Percentiles rank a stretch among this genome's conserved stretches.
phyloP scores from a whole-genome alignment of 495 filamentous ascomycete species.

The Lasiosphaeria miniovina region DNA sequence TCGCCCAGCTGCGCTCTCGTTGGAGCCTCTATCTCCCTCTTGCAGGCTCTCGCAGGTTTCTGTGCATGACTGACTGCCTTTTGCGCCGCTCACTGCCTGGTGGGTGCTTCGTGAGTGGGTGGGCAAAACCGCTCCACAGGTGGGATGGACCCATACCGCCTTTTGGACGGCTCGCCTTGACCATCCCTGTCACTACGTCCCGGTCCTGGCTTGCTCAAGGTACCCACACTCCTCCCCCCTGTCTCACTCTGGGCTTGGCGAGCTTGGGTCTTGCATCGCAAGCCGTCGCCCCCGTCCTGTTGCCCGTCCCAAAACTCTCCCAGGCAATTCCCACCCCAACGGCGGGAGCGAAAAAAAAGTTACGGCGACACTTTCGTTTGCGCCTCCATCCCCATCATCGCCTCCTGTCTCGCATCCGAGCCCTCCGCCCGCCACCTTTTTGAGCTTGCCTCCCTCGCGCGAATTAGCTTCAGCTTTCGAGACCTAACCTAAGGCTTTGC shows the following conservation, averaged over 20 bases:
- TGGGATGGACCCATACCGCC: conserved; percentile 29
- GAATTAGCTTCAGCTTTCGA: too few relatives aligned
- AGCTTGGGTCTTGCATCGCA: conserved; percentile 20
- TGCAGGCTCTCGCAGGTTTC: not conserved
- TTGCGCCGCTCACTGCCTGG: not conserved
- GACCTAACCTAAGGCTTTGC: too few relatives aligned
- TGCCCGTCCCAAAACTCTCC: conserved; percentile 22
- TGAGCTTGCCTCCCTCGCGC: not conserved
- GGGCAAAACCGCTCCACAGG: conserved; percentile 11
- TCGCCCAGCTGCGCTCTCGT: not conserved
- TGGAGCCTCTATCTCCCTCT: not conserved
- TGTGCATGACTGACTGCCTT: not conserved
- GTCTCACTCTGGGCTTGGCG: conserved; percentile 19
- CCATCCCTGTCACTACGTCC: conserved; percentile 15
- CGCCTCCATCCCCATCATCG: conserved; percentile 14
- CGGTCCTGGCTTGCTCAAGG: not conserved
- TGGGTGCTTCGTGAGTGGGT: not conserved
- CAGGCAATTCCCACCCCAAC: conserved; percentile 18
- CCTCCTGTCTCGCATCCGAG: not conserved
- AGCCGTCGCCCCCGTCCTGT: conserved; percentile 29
- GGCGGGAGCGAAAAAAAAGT: conserved; percentile 31
- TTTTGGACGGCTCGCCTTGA: conserved; percentile 22
- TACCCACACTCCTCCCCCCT: conserved; percentile 8
- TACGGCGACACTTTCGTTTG: conserved; percentile 18
- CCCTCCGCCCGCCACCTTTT: conserved; percentile 6